Evolutionary conservation across 176 grass and related monocot genomes (phyloP), one percentile per base, ranked within the genome.

Genomic region (Luzula sylvatica): DNA sequence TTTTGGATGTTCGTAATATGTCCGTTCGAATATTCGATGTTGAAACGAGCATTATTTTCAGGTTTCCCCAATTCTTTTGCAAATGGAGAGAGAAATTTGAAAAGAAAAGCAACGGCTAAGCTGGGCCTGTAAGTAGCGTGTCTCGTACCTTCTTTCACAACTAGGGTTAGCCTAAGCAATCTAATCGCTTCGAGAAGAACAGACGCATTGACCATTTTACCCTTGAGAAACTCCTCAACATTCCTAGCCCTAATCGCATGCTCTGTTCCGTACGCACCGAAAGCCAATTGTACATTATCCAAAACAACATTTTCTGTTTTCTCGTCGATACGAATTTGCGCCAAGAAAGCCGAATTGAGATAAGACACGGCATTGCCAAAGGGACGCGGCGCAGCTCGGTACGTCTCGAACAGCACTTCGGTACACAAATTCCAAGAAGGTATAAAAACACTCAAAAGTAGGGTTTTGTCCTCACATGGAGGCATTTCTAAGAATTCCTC

Each of bases 291-390:
- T 50, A 87, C 24, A 55, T 83, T 72, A 68, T 87, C 59, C 38
- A 87, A 50, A 20, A 77, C 7, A 48, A 58, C 47, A 35, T 52
- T 24, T 4, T 67, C 82, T 28, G 74, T 70, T 45, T 67, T 45
- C 24, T 55, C 59, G 65, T 72, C 65, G 20, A 26, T 45, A 35
- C 53, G 70, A 57, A 60, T 74, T 52, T 57, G 67, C 38, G 68
- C 83, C 56, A 94, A 77, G 69, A 94, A 94, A 44, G 88, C 78
- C 47, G 75, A 78, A 50, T 94, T 94, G 39, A 78, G 32, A 75
- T 81, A 94, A 21, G 88, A 73, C 28, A 94, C 66, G 40, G 83
- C 88, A 83, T 94, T 94, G 23, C 88, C 88, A 23, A 81, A 26
- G 44, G 88, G 83, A n/a, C 88, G 76, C 26, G 88, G 65, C 15